Percentiles rank a stretch among this genome's conserved stretches.
phyloP scores from a whole-genome alignment of 371 early-diverging fungal genomes.

The Mortierella sp. region DNA sequence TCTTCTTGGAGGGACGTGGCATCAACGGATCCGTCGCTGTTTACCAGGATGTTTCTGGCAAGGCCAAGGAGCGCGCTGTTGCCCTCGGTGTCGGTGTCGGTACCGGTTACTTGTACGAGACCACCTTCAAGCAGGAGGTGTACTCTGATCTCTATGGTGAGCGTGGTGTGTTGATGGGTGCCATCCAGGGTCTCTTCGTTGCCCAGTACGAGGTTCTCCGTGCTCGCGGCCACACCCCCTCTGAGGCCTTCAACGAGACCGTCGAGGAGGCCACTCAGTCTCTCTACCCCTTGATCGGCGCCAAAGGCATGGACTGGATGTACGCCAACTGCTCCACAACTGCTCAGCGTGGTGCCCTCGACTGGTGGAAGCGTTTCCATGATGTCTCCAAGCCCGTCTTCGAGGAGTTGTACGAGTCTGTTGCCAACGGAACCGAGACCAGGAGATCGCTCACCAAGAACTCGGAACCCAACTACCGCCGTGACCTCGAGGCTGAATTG shows the following conservation, averaged over 20 bases:
- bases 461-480: conserved; percentile 91
- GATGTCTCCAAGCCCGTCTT: conserved; percentile 94
- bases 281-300: conserved; percentile 95
- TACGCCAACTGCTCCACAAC: conserved; percentile 97
- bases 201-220: conserved; percentile 98
- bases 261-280: conserved; percentile 99
- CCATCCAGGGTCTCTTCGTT: conserved; percentile 95
- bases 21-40: conserved; percentile 98
- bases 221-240: conserved; percentile 94
- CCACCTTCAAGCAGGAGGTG: conserved; percentile 96
- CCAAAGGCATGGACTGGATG: conserved; percentile 98
- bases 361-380: conserved; percentile 97
- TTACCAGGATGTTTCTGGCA: conserved; percentile 92
- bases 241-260: conserved; percentile 99
- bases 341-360: conserved; percentile 95
- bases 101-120: conserved; percentile 97
- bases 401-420: conserved; percentile 88
- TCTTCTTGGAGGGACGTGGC: conserved; percentile 96
- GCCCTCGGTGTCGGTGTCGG: conserved; percentile 96
- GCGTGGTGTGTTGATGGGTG: conserved; percentile 98
- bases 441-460: conserved; percentile 89
- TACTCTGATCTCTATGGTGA: conserved; percentile 97
- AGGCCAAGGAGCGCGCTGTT: conserved; percentile 92
- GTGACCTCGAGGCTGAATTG: conserved; percentile 90
- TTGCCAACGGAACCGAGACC: conserved; percentile 91